Evolutionary conservation across 1,284 basidiomycete genomes (phyloP), one percentile per base, ranked within the genome.

Genomic region (Puccinia novopanici): DNA sequence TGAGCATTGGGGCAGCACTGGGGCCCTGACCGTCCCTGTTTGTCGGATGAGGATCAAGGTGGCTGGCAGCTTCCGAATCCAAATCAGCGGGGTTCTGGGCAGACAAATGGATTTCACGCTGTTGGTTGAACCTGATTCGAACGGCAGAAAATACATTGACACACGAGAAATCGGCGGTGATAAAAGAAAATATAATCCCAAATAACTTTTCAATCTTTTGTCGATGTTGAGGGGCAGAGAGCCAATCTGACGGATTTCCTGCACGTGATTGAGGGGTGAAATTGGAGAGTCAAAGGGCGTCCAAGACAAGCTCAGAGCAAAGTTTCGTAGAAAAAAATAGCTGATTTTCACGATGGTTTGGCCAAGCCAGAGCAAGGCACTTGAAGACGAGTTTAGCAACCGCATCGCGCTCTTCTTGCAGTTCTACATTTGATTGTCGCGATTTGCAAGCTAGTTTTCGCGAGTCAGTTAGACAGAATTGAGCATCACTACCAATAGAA

Each of bases 341-440:
- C 57, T 80, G 67, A 17, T 80, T 80, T 70, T 70, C 68, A 37
- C 37, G 52, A 61, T 80, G 57, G 37, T 61, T 61, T 15, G 70
- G 48, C 24, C 73, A 27, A 45, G 54, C 77, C 3, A 80, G 70
- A 12, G 77, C 67, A 22, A 80, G 68, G 37, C 77, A 80, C 48
- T 80, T 80, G 48, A 80, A 80, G 34, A 80, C 59, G 27, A 80
- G 68, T 48, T 45, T 71, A 12, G 65, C 54, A 5, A 80, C 68
- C 30, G 67, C 68, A 45, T 80, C 70, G 24, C 77, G 77, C 59
- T 80, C 77, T 73, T 71, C 68, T 57, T 71, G 30, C 54, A 70
- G 42, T 55, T 68, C 63, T n/a, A 15, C 40, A 52, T 37, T 42
- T 42, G 67, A 48, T 30, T 42, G 30, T 48, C 37, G 65, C 13